These are phyloP conservation scores for Trypanosoma caninum DNA, from an alignment of 208 protist genomes.

Conservation along the genomic window DNA sequence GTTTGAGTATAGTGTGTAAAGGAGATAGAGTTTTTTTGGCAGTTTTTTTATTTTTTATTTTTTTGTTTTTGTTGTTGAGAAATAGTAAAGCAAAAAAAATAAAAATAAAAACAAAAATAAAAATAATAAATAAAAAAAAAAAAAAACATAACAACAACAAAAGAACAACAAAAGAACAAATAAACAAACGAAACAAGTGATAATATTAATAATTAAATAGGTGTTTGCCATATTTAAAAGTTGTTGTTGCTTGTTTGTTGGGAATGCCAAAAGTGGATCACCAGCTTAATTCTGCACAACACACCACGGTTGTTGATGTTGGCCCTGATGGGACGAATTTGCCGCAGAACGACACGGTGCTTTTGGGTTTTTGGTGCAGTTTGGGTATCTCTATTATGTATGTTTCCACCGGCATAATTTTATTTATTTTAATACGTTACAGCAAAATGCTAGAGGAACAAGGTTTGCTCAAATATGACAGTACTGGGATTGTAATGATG, in stretches of 20 bases:
- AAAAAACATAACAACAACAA: not conserved
- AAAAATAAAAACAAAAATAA: too few species aligned
- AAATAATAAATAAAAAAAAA: not conserved
- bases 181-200: too few species aligned
- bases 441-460: constrained; percentile 24
- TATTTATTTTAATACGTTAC: constrained; percentile 53
- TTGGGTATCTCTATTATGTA: constrained; percentile 39
- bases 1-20: too few species aligned
- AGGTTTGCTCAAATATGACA: constrained; percentile 29
- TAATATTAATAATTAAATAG: too few species aligned
- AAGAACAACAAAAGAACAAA: not conserved
- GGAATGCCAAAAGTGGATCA: not conserved
- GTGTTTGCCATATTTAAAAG: too few species aligned
- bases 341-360: not conserved
- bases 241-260: not conserved
- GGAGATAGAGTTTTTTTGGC: too few species aligned
- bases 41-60: too few species aligned
- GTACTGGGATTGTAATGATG: constrained; percentile 35
- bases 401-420: constrained; percentile 38
- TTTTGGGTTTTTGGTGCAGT: constrained; percentile 31
- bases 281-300: too few species aligned
- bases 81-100: too few species aligned
- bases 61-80: too few species aligned
- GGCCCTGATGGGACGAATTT: not conserved
- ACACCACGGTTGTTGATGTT: too few species aligned